A percentile compares a stretch with the other conserved stretches of the same genome.
phyloP scores from a whole-genome alignment of 306 rosid genomes.

The Begonia fuchsioides region DNA sequence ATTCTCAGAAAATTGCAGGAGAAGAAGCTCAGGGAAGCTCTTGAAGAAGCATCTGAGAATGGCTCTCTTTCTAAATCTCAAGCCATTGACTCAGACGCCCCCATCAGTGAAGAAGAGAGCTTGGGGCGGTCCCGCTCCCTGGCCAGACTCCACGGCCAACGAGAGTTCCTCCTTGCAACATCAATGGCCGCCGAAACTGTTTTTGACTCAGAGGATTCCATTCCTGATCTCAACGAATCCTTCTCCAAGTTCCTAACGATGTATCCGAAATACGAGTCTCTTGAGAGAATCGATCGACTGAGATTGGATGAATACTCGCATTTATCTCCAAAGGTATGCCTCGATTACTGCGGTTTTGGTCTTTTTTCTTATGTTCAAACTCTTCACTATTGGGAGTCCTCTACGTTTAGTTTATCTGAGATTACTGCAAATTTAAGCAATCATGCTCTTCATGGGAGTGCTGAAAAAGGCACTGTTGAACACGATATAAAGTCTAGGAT shows the following conservation, averaged over 20 bases:
- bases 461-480: slow-evolving; percentile 89
- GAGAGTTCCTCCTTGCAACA: slow-evolving; percentile 66
- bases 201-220: slow-evolving; percentile 51
- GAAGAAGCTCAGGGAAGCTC: slow-evolving; percentile 86
- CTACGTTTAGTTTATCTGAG: slow-evolving; percentile 92
- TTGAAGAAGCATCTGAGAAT: slow-evolving; percentile 96
- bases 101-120: slow-evolving; percentile 26
- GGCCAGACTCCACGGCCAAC: slow-evolving; percentile 69
- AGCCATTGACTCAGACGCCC: slow-evolving; percentile 46
- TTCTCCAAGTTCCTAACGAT: slow-evolving; percentile 64
- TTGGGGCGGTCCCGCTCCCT: slow-evolving; percentile 71
- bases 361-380: slow-evolving; percentile 87
- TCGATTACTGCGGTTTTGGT: slow-evolving; percentile 94
- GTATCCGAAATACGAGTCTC: slow-evolving; percentile 55
- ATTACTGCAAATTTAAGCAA: slow-evolving; percentile 92
- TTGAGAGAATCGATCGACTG: slow-evolving; percentile 59
- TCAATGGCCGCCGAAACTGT: slow-evolving; percentile 63
- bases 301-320: slow-evolving; percentile 64
- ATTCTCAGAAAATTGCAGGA: slow-evolving; percentile 75
- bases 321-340: slow-evolving; percentile 67
- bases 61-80: slow-evolving; percentile 78
- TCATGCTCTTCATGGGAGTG: slow-evolving; percentile 89
- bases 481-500: slow-evolving; percentile 76
- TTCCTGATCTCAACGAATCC: slow-evolving; percentile 55
- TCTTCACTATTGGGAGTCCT: slow-evolving; percentile 89